Evolutionary conservation across 169 alveolate species (phyloP).

Genomic region (Eimeria praecox): DNA sequence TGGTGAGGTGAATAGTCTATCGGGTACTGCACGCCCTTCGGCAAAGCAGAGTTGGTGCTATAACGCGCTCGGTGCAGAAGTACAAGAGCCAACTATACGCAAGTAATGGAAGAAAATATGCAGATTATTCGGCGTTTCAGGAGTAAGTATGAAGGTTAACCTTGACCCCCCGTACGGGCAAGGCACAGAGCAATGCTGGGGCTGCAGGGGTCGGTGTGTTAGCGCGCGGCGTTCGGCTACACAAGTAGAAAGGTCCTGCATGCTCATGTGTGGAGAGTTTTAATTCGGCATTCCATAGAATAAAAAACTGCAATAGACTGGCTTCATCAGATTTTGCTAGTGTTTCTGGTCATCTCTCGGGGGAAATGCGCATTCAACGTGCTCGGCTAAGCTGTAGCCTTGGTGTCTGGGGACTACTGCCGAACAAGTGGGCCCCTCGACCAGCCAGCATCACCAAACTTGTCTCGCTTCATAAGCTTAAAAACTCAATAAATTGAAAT

Average conservation of each 20-base stretch:
- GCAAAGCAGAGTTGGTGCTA: neutral
- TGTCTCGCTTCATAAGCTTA: neutral
- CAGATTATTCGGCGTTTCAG: neutral
- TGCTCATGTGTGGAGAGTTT: neutral
- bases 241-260: neutral
- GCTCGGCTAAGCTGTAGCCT: neutral
- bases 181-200: constrained; percentile 29
- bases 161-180: constrained; percentile 6
- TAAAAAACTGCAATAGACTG: neutral
- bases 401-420: neutral
- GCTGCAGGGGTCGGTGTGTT: constrained; percentile 54
- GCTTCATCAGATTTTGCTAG: neutral
- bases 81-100: neutral
- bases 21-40: constrained; percentile 7
- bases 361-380: neutral
- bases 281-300: neutral
- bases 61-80: neutral
- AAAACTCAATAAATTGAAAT: neutral
- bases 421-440: constrained; percentile 9
- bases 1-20: neutral
- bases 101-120: neutral
- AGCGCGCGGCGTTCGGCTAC: neutral
- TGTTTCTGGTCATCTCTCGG: neutral
- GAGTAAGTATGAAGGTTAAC: constrained; percentile 19
- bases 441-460: neutral